Evolutionary conservation across 1,139 yeast species (phyloP), one percentile per base, ranked within the genome.

Genomic region (Pichia sp.): DNA sequence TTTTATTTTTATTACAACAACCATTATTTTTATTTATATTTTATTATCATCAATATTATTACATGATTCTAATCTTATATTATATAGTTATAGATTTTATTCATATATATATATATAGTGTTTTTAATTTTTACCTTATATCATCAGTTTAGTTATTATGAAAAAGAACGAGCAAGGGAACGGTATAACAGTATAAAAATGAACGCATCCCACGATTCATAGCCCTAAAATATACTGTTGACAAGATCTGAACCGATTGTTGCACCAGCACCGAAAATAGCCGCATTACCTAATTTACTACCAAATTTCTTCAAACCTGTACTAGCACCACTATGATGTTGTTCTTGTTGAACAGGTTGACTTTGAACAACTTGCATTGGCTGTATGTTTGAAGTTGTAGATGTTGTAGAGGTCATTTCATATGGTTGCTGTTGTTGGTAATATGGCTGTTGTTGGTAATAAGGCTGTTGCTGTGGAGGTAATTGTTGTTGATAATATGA

Each of bases 211-310:
- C n/a, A n/a, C n/a, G n/a, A n/a, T n/a, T n/a, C n/a, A n/a, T n/a
- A n/a, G n/a, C n/a, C 29, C 63, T 74, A 88, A 58, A 89, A 86
- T 52, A 90, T 89, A 41, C 89, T 79, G 68, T 90, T 84, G 54
- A 92, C 88, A 48, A 92, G 56, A 61, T 90, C 92, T 44, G 92
- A 76, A 60, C 98, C 97, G 47, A 90, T 73, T 1, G 97, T 85
- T 39, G 97, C 96, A 72, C 98, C 98, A 22, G 97, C 97, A 67
- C 97, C 97, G 58, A 88, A 90, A 51, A 90, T 80, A 27, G 95
- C 95, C 7, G 97, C 97, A 59, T 88, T 83, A 47, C 97, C 97
- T 47, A 90, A 71, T 67, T 86, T 84, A 50, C 86, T 74, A 20
- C 97, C 97, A 59, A 87, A 79, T 63, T 77, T 83, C 65, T 77